phyloP scores from a whole-genome alignment of 2,329 filamentous ascomycete genomes.

The Neoscytalidium dimidiatum region DNA sequence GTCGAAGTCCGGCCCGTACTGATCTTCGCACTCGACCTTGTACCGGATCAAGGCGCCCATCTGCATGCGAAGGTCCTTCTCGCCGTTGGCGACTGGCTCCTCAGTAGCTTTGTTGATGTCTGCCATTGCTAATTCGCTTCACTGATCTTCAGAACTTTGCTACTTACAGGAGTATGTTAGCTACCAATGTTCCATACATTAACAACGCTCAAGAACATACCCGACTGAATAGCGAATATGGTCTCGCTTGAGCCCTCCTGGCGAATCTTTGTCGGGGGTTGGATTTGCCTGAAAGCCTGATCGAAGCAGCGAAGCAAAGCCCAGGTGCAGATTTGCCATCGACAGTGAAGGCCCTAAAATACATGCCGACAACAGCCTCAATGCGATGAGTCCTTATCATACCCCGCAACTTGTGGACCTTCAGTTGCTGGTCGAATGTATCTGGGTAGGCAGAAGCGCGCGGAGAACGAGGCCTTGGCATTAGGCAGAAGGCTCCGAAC shows the following conservation, averaged over 20 bases:
- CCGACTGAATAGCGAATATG: no score
- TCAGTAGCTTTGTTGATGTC: background rate
- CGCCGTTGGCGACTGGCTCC: background rate
- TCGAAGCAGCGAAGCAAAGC: background rate
- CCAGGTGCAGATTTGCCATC: background rate
- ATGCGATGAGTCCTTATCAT: background rate
- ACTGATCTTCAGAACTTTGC: background rate
- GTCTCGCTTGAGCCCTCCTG: no score
- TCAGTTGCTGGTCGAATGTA: background rate
- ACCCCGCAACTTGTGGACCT: background rate
- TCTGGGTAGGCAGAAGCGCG: constrained; percentile 3
- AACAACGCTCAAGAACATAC: no score
- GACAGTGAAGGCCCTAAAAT: background rate
- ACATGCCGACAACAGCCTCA: background rate
- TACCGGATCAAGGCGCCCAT: background rate
- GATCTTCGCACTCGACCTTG: constrained; percentile 12
- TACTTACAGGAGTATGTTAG: no score
- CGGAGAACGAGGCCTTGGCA: background rate
- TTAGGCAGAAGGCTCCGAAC: background rate
- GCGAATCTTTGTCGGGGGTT: background rate
- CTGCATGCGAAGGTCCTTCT: background rate
- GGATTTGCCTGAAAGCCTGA: background rate
- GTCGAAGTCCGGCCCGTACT: constrained; percentile 7
- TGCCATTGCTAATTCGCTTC: background rate
- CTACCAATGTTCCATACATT: no score